Evolutionary conservation across 1,284 basidiomycete species (phyloP).

Genomic region (Apiotrichum porosum): DNA sequence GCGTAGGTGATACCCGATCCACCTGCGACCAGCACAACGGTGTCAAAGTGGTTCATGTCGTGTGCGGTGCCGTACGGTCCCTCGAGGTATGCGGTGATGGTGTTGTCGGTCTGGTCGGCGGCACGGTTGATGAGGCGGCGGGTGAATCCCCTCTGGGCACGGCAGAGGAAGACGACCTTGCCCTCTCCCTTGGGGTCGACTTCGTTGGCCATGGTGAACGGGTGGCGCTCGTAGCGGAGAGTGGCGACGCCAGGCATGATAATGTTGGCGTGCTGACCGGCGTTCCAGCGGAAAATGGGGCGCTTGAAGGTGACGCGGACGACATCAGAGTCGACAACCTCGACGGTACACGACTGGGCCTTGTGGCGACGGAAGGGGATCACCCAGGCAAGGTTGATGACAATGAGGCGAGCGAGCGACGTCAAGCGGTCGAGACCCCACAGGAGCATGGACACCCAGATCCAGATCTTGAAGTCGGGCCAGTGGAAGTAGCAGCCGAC

Average conservation of each 20-base stretch:
- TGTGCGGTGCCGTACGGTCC: slow-evolving; percentile 39
- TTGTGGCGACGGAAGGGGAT: slow-evolving; percentile 27
- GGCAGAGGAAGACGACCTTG: slow-evolving; percentile 13
- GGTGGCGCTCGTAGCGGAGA: slow-evolving; percentile 44
- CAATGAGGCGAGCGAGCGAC: slow-evolving; percentile 54
- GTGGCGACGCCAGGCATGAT: slow-evolving; percentile 35
- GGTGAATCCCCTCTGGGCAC: slow-evolving; percentile 31
- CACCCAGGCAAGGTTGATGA: slow-evolving; percentile 54
- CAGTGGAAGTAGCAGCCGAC: slow-evolving; percentile 18
- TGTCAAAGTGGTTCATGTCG: slow-evolving; percentile 24
- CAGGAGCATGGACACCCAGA: slow-evolving; percentile 32
- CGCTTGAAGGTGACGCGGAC: slow-evolving; percentile 12
- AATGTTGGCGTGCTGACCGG: slow-evolving; percentile 39
- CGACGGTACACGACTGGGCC: slow-evolving; percentile 42
- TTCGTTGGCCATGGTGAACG: slow-evolving; percentile 38
- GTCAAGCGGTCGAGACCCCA: slow-evolving; percentile 63
- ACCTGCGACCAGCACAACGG: slow-evolving; percentile 38
- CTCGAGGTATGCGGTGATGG: slow-evolving; percentile 33
- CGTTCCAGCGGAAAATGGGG: slow-evolving; percentile 24
- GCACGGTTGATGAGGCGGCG: slow-evolving; percentile 20
- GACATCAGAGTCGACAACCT: slow-evolving; percentile 53
- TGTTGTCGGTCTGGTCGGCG: slow-evolving; percentile 11
- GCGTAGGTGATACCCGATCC: slow-evolving; percentile 43
- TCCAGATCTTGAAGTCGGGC: slow-evolving; percentile 2
- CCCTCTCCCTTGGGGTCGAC: slow-evolving; percentile 5